These are phyloP conservation scores for Lotmaria passim DNA, from an alignment of 208 protist species.

Conservation along the genomic window DNA sequence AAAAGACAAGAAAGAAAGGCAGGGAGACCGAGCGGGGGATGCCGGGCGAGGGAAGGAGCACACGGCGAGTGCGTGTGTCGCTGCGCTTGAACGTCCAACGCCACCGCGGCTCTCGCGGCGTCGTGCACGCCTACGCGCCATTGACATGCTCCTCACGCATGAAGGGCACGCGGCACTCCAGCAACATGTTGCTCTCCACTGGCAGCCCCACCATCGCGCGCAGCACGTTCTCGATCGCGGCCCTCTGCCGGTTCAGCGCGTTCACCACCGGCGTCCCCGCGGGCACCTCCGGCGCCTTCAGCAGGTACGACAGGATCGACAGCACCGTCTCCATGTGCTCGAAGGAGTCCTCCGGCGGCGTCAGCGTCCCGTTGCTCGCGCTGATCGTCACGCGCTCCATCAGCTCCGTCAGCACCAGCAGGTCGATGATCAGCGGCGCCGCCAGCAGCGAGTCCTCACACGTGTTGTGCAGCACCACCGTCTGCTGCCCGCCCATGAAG, in stretches of 20 bases:
- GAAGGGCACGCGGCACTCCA: slow-evolving; percentile 92
- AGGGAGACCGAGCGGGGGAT: too few species aligned
- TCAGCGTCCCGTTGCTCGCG: slow-evolving; percentile 23
- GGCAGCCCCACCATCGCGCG: slow-evolving; percentile 95
- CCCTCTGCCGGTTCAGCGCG: slow-evolving; percentile 96
- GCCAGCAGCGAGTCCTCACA: slow-evolving; percentile 99
- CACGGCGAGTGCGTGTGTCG: too few species aligned
- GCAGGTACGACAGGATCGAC: slow-evolving; percentile 95
- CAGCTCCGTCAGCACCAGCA: slow-evolving; percentile 97
- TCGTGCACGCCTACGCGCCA: slow-evolving; percentile 14
- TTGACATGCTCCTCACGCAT: slow-evolving; percentile 42
- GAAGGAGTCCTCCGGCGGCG: slow-evolving; percentile 53
- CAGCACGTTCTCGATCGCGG: slow-evolving; percentile 96
- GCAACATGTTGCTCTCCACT: slow-evolving; percentile 96
- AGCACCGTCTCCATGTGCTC: slow-evolving; percentile 93
- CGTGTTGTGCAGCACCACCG: slow-evolving; percentile 97
- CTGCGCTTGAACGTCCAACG: too few species aligned
- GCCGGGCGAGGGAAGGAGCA: too few species aligned
- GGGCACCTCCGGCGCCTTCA: slow-evolving; percentile 97
- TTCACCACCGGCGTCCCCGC: slow-evolving; percentile 97
- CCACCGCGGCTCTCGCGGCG: not conserved
- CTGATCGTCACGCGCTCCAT: slow-evolving; percentile 88
- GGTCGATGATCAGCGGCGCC: slow-evolving; percentile 98
- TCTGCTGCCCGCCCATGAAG: slow-evolving; percentile 97
- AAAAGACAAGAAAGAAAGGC: slow-evolving; percentile 2